Evolutionary conservation across 768 basidiomycete genomes (phyloP).

Genomic region (Boletus reticulatus): DNA sequence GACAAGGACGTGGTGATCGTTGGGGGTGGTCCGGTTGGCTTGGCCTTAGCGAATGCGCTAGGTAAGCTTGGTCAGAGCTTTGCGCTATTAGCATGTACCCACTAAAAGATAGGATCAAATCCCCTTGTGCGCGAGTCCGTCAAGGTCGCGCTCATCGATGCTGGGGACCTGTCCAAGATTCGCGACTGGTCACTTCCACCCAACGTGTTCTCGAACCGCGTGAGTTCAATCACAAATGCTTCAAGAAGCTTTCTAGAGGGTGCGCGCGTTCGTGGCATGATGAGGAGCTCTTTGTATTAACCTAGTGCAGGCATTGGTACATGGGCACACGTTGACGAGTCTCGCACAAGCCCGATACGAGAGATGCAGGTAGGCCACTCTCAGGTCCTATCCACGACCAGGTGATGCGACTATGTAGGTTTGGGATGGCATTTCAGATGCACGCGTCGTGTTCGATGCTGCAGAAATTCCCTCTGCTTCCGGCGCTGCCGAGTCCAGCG

Average conservation of each 20-base stretch:
- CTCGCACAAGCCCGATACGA: conserved; percentile 69
- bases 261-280: conserved; percentile 27
- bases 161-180: conserved; percentile 67
- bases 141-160: conserved; percentile 77
- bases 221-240: conserved; percentile 79
- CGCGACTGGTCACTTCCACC: conserved; percentile 60
- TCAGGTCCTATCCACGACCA: background rate
- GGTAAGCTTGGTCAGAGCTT: conserved; percentile 43
- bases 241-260: conserved; percentile 68
- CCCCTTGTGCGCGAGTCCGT: conserved; percentile 48
- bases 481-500: conserved; percentile 29
- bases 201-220: conserved; percentile 73
- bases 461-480: conserved; percentile 36
- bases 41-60: conserved; percentile 85
- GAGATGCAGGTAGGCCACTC: conserved; percentile 72
- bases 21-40: conserved; percentile 90
- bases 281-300: background rate
- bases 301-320: conserved; percentile 63
- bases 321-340: conserved; percentile 74
- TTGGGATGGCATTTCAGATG: conserved; percentile 89
- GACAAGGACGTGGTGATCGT: conserved; percentile 90
- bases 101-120: conserved; percentile 47
- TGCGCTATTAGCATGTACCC: background rate
- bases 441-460: conserved; percentile 70
- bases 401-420: conserved; percentile 45